Conservation (phyloP, 2,329 filamentous ascomycete genomes). For the Cytospora piceae region DNA sequence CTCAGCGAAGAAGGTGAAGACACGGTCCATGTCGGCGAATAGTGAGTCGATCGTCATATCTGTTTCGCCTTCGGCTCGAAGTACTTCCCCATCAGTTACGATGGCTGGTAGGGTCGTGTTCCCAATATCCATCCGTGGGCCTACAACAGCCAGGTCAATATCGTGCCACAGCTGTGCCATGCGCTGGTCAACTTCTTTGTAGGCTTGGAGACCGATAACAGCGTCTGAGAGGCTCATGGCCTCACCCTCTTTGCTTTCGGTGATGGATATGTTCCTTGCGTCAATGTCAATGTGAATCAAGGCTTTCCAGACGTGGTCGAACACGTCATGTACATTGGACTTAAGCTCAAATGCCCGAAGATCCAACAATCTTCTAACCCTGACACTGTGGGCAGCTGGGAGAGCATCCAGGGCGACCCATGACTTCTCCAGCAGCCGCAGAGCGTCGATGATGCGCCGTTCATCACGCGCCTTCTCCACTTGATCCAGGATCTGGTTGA, state of each 20-base stretch:
- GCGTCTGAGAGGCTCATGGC: slow-evolving; percentile 58
- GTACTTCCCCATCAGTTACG: slow-evolving; percentile 45
- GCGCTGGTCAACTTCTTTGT: slow-evolving; percentile 63
- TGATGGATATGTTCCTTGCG: slow-evolving; percentile 59
- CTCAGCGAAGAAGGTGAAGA: slow-evolving; percentile 56
- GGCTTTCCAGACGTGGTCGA: slow-evolving; percentile 72
- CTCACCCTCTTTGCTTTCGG: slow-evolving; percentile 53
- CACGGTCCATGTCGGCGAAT: slow-evolving; percentile 55
- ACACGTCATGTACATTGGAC: slow-evolving; percentile 65
- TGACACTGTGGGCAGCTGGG: slow-evolving; percentile 62
- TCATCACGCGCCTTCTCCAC: slow-evolving; percentile 63
- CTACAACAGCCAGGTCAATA: slow-evolving; percentile 63
- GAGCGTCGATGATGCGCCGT: slow-evolving; percentile 58
- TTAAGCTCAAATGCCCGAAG: slow-evolving; percentile 68
- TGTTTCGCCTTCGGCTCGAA: slow-evolving; percentile 49
- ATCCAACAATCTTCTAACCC: slow-evolving; percentile 67
- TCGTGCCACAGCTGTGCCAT: slow-evolving; percentile 65
- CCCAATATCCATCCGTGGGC: slow-evolving; percentile 58
- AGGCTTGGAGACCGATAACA: slow-evolving; percentile 59
- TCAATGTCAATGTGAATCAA: slow-evolving; percentile 66
- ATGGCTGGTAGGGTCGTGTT: slow-evolving; percentile 44
- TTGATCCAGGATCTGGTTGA: slow-evolving; percentile 63
- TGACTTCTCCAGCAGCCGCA: slow-evolving; percentile 60
- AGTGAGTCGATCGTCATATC: slow-evolving; percentile 54
- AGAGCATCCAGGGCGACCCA: slow-evolving; percentile 63